Evolutionary conservation across 441 rosid species (phyloP).

Genomic region (Kokia cookei): DNA sequence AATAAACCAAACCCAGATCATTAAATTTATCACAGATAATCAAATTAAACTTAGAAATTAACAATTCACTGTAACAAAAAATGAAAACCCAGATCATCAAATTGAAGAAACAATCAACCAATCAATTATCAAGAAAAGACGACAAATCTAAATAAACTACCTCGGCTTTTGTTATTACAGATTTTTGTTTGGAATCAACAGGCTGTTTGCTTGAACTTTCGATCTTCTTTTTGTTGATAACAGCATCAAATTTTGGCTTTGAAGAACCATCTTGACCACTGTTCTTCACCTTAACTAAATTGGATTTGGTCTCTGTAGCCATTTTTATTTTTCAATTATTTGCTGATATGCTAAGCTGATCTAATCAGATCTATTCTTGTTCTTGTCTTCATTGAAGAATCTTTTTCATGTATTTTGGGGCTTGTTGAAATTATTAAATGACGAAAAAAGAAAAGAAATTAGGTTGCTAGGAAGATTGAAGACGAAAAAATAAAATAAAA

Average conservation of each 20-base stretch:
- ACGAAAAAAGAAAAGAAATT: not conserved
- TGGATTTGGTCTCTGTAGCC: conserved; percentile 48
- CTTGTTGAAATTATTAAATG: not conserved
- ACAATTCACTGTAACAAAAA: not conserved
- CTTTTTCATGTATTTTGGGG: not conserved
- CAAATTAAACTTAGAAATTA: not conserved
- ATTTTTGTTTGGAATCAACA: conserved; percentile 38
- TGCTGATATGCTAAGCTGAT: conserved; percentile 1
- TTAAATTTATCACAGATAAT: not conserved
- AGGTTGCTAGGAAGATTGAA: not conserved
- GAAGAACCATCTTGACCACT: conserved; percentile 45
- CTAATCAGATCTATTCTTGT: not conserved
- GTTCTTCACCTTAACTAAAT: conserved; percentile 35
- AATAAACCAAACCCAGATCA: not conserved
- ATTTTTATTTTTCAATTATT: conserved; percentile 14
- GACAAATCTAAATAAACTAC: conserved; percentile 22
- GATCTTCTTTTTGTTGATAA: conserved; percentile 43
- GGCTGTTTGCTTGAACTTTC: conserved; percentile 34
- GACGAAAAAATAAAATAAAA: not conserved
- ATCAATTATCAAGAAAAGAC: not conserved
- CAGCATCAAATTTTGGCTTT: conserved; percentile 31
- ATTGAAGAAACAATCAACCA: not conserved
- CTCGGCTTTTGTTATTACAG: conserved; percentile 51
- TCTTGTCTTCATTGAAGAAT: conserved; percentile 12
- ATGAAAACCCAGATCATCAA: conserved; percentile 14